These are phyloP conservation scores for Russula vinacea DNA, from an alignment of 768 basidiomycete genomes.

Conservation along the genomic window DNA sequence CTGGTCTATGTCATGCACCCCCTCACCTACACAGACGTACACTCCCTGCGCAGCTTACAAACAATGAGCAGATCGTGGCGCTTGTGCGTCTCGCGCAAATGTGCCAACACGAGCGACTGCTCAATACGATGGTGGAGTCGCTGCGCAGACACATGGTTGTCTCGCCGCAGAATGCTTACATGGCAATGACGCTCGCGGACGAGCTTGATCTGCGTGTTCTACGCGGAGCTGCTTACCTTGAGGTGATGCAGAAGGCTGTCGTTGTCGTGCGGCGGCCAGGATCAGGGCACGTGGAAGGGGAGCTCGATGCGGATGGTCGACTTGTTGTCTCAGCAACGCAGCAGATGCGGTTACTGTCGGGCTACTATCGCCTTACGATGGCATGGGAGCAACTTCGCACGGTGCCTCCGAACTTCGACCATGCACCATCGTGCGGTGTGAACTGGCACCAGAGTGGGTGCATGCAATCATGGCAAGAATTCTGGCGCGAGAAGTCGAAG, in stretches of 20 bases:
- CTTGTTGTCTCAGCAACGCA: conserved; percentile 56
- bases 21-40: conserved; percentile 34
- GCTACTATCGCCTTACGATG: conserved; percentile 63
- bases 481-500: conserved; percentile 74
- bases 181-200: conserved; percentile 71
- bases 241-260: conserved; percentile 62
- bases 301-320: conserved; percentile 42
- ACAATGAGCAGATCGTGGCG: conserved; percentile 28
- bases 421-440: conserved; percentile 57
- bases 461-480: conserved; percentile 69
- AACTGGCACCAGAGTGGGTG: conserved; percentile 74
- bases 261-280: conserved; percentile 36
- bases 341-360: conserved; percentile 62
- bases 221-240: conserved; percentile 64
- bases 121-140: conserved; percentile 56
- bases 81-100: conserved; percentile 64
- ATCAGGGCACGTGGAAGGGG: conserved; percentile 25
- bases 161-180: conserved; percentile 64
- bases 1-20: conserved; percentile 30
- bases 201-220: conserved; percentile 60
- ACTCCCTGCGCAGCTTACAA: conserved; percentile 26
- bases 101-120: conserved; percentile 58
- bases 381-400: conserved; percentile 64
- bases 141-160: conserved; percentile 59
- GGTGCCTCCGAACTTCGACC: conserved; percentile 59